These are phyloP conservation scores for Penicillium canariense DNA, from an alignment of 495 filamentous ascomycete species.

Conservation along the genomic window DNA sequence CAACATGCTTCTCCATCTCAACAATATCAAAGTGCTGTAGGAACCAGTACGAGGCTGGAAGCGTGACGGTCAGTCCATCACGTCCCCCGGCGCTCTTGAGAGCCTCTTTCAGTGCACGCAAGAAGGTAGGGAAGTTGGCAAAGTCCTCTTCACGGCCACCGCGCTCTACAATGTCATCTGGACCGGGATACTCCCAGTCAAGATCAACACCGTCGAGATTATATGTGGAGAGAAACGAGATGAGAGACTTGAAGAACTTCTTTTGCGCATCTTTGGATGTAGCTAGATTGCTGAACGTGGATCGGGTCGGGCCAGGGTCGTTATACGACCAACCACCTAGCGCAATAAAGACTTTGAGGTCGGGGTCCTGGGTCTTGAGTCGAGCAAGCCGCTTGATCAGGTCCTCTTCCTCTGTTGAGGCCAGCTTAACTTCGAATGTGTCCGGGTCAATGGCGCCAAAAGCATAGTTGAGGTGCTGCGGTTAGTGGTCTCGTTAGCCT, in stretches of 20 bases:
- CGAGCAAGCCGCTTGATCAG: conserved; percentile 31
- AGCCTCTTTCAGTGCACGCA: conserved; percentile 39
- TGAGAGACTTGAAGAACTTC: conserved; percentile 43
- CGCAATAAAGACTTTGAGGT: conserved; percentile 40
- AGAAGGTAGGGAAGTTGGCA: conserved; percentile 39
- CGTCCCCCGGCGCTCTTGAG: conserved; percentile 28
- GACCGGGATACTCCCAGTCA: conserved; percentile 57
- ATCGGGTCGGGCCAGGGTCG: conserved; percentile 23
- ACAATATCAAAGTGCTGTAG: conserved; percentile 47
- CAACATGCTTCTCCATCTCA: conserved; percentile 28
- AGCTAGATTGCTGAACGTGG: conserved; percentile 32
- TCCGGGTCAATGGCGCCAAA: conserved; percentile 35
- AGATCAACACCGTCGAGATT: conserved; percentile 57
- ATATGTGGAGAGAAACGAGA: conserved; percentile 43
- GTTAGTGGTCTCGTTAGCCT: too few relatives aligned
- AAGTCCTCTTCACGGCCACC: conserved; percentile 38
- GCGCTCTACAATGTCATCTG: conserved; percentile 36
- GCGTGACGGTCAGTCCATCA: conserved; percentile 33
- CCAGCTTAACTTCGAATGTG: conserved; percentile 28
- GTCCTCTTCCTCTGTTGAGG: conserved; percentile 10
- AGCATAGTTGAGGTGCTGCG: conserved; percentile 42
- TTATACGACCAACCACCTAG: conserved; percentile 46
- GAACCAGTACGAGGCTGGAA: conserved; percentile 52
- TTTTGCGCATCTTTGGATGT: conserved; percentile 26
- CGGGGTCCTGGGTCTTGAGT: conserved; percentile 29